Base-by-base conservation (phyloP, 306 rosid genomes). In the Cucurbita argyrosperma region DNA sequence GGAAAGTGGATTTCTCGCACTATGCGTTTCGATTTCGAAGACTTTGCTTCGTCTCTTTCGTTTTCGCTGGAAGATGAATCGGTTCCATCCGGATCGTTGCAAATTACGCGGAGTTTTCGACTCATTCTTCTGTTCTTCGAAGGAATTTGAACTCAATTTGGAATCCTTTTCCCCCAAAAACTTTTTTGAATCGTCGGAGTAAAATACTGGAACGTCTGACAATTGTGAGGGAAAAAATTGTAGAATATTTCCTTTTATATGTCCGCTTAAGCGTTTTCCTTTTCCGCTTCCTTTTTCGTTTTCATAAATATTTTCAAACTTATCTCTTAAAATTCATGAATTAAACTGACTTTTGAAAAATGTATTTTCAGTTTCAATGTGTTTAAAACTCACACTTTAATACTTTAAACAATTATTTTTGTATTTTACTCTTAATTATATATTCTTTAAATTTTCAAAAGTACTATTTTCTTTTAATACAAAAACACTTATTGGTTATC, bases 1-100 rank as follows among this genome's bases (percentile, higher is more conserved):
- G 92, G 96, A 3, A 91, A 76, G 0, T 46, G n/a, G 21, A 94
- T 60, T 76, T 82, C 94, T 1, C n/a, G 63, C 1, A 87, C 57
- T 3, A 75, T 30, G 49, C 82, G 72, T 56, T 86, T 90, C 2
- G 71, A 64, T 46, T 16, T 74, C 38, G 80, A 30, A 42, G 9
- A 63, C 16, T 63, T 64, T 40, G 71, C 0, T 23, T 12, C 30
- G 15, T 75, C 78, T 11, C 80, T 79, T 77, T 94, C 99, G 62
- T 89, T 90, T 9, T 89, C 97, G 16, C 87, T 83, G 0, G 92
- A 87, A 37, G 96, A 89, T 30, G 89, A 90, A 21, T 89, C 99
- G 3, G 96, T 94, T 4, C 91, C 95, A 8, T 90, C 79, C 2
- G 96, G 96, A 58, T 94, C 96, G 23, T 75, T 23, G 61, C 60